Evolutionary conservation across 805 yeast species (phyloP).

Genomic region (Brettanomyces naardenensis): DNA sequence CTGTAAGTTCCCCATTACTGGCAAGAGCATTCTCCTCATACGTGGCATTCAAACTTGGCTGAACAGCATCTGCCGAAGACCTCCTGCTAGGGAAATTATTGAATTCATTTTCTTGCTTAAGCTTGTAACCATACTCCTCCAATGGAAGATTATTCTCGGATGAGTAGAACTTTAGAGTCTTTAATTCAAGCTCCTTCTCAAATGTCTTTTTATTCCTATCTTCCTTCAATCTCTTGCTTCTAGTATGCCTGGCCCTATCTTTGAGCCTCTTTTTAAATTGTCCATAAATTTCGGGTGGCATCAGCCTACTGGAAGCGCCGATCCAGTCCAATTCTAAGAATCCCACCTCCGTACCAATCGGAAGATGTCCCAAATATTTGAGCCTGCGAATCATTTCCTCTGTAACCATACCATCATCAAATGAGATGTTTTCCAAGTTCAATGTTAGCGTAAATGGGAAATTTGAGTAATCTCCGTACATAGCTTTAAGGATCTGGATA

Average conservation of each 20-base stretch:
- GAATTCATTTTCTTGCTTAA: slow-evolving; percentile 31
- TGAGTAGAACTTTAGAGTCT: slow-evolving; percentile 50
- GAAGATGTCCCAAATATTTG: slow-evolving; percentile 76
- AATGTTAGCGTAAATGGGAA: slow-evolving; percentile 63
- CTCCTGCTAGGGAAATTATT: slow-evolving; percentile 28
- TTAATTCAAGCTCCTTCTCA: slow-evolving; percentile 48
- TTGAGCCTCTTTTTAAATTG: slow-evolving; percentile 47
- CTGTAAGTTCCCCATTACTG: slow-evolving; percentile 6
- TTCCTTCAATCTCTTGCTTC: slow-evolving; percentile 45
- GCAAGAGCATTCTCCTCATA: slow-evolving; percentile 4
- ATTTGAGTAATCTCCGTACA: slow-evolving; percentile 51
- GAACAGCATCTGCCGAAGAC: slow-evolving; percentile 1
- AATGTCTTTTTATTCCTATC: slow-evolving; percentile 53
- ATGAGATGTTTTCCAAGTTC: slow-evolving; percentile 60
- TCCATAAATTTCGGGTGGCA: slow-evolving; percentile 2
- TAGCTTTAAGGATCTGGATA: slow-evolving; percentile 52
- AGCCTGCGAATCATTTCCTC: slow-evolving; percentile 49
- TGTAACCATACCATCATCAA: slow-evolving; percentile 46
- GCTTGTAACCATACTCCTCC: slow-evolving; percentile 30
- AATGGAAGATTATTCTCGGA: slow-evolving; percentile 40
- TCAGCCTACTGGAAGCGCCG: slow-evolving; percentile 7
- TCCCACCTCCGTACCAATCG: slow-evolving; percentile 78
- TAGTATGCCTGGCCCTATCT: slow-evolving; percentile 45
- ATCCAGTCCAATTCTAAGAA: slow-evolving; percentile 83
- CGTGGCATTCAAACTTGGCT: slow-evolving; percentile 10